phyloP scores from a whole-genome alignment of 2,329 filamentous ascomycete genomes.

The Hymenotorrendiella dingleyae region DNA sequence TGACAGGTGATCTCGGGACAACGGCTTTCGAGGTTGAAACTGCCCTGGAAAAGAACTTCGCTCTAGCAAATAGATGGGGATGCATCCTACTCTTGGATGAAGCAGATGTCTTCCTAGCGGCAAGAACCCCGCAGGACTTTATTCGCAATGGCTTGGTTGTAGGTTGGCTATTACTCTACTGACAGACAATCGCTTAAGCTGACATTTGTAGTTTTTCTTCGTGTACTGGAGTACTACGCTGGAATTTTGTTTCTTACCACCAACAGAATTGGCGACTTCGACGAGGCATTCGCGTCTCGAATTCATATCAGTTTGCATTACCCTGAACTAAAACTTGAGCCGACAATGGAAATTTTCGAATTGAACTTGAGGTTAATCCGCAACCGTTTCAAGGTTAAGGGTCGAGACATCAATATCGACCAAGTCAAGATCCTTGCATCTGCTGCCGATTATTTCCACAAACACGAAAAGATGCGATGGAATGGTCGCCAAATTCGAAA shows the following conservation, averaged over 20 bases:
- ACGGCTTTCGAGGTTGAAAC: slow-evolving; percentile 32
- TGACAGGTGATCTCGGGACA: not conserved
- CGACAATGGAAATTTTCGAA: not conserved
- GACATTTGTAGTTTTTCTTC: slow-evolving; percentile 27
- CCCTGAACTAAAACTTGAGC: not conserved
- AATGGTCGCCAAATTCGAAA: too few relatives aligned
- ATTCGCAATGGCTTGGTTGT: slow-evolving; percentile 30
- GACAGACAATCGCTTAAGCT: not conserved
- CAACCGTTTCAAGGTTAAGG: too few relatives aligned
- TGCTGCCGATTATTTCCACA: too few relatives aligned
- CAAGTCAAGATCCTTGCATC: too few relatives aligned
- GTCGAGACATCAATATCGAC: too few relatives aligned
- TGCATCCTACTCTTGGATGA: slow-evolving; percentile 46
- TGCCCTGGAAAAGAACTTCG: slow-evolving; percentile 40
- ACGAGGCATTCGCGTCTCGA: slow-evolving; percentile 31
- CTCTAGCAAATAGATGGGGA: slow-evolving; percentile 43
- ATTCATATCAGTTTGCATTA: slow-evolving; percentile 23
- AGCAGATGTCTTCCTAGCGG: slow-evolving; percentile 43
- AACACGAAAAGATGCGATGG: too few relatives aligned
- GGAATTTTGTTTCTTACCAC: slow-evolving; percentile 31
- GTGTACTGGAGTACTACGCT: slow-evolving; percentile 33
- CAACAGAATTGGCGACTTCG: slow-evolving; percentile 32
- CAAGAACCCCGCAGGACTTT: slow-evolving; percentile 25
- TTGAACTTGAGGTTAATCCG: too few relatives aligned
- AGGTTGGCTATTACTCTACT: not conserved